These are phyloP conservation scores for Puccinia coronata DNA, from an alignment of 1,284 basidiomycete species.

Conservation along the genomic window DNA sequence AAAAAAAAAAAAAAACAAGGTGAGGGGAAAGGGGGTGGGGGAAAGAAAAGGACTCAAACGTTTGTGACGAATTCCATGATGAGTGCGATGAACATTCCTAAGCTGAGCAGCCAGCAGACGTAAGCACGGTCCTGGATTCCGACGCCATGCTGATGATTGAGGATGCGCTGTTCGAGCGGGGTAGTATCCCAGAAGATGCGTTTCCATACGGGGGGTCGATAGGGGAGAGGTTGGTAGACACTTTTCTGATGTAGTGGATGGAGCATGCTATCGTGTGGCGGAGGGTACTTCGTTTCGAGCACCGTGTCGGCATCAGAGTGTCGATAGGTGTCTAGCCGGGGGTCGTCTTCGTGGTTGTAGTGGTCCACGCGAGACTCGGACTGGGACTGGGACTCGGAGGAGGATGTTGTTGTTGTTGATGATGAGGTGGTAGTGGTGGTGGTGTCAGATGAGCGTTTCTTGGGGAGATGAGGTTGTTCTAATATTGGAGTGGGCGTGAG, in stretches of 20 bases:
- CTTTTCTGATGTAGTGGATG: not conserved
- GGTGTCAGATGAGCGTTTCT: not conserved
- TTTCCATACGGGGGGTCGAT: slow-evolving; percentile 45
- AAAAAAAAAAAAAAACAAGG: too few species aligned
- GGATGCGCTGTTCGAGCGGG: slow-evolving; percentile 25
- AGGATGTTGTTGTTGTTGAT: too few species aligned
- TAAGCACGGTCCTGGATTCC: slow-evolving; percentile 41
- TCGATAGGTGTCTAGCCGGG: not conserved
- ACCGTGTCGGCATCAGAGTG: not conserved
- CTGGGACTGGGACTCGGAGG: too few species aligned
- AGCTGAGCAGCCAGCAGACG: slow-evolving; percentile 29
- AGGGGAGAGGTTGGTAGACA: not conserved
- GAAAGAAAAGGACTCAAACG: not conserved
- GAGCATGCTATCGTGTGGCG: not conserved
- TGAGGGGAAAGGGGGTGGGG: too few species aligned
- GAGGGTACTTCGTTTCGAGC: slow-evolving; percentile 14
- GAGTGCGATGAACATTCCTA: slow-evolving; percentile 45
- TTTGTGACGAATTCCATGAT: slow-evolving; percentile 44
- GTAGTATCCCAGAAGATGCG: slow-evolving; percentile 47
- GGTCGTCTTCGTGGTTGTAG: not conserved
- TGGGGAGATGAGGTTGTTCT: too few species aligned
- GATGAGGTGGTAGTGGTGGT: not conserved
- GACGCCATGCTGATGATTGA: slow-evolving; percentile 35
- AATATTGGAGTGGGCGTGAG: too few species aligned
- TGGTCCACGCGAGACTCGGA: slow-evolving; percentile 1